A percentile compares a stretch with the other conserved stretches of the same genome.
These are phyloP conservation scores for Diaporthe sp. DNA, from an alignment of 2,329 filamentous ascomycete genomes.

Conservation along the genomic window DNA sequence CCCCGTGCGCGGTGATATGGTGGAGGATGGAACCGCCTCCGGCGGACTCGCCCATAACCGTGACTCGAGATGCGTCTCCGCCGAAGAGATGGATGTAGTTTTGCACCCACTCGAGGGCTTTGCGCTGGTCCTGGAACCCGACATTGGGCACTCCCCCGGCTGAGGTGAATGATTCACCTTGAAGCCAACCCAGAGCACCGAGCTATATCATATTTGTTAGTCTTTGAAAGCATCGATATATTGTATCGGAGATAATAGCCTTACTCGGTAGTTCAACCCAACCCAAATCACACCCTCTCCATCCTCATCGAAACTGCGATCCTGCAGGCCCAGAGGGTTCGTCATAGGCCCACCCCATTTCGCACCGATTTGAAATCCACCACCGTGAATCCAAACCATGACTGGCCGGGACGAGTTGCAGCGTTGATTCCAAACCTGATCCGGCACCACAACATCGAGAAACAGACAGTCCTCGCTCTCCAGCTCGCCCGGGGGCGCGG, in stretches of 20 bases:
- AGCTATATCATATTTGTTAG: slow-evolving; percentile 39
- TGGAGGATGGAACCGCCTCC: slow-evolving; percentile 50
- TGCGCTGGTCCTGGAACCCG: slow-evolving; percentile 55
- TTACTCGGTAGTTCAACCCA: slow-evolving; percentile 53
- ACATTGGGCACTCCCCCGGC: slow-evolving; percentile 55
- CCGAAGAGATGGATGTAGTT: slow-evolving; percentile 59
- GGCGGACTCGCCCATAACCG: slow-evolving; percentile 61
- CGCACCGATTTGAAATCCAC: slow-evolving; percentile 51
- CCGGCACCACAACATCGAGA: slow-evolving; percentile 57
- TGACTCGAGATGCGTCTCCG: slow-evolving; percentile 59
- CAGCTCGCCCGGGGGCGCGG: slow-evolving; percentile 21
- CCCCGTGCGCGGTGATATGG: slow-evolving; percentile 34
- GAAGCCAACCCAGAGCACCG: slow-evolving; percentile 55
- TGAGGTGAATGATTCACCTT: slow-evolving; percentile 52
- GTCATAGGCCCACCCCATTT: slow-evolving; percentile 49
- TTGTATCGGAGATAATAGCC: not conserved
- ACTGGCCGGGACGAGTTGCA: slow-evolving; percentile 40
- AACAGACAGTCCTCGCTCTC: slow-evolving; percentile 57
- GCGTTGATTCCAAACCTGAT: slow-evolving; percentile 47
- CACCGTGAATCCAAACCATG: slow-evolving; percentile 54
- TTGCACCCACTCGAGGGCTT: slow-evolving; percentile 61
- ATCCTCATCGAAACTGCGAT: slow-evolving; percentile 42
- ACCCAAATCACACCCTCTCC: slow-evolving; percentile 54
- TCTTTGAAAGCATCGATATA: accelerated
- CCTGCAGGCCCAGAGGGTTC: slow-evolving; percentile 48